Evolutionary conservation across 805 yeast species (phyloP), one percentile per base, ranked within the genome.

Genomic region (Yarrowia phangngaensis): DNA sequence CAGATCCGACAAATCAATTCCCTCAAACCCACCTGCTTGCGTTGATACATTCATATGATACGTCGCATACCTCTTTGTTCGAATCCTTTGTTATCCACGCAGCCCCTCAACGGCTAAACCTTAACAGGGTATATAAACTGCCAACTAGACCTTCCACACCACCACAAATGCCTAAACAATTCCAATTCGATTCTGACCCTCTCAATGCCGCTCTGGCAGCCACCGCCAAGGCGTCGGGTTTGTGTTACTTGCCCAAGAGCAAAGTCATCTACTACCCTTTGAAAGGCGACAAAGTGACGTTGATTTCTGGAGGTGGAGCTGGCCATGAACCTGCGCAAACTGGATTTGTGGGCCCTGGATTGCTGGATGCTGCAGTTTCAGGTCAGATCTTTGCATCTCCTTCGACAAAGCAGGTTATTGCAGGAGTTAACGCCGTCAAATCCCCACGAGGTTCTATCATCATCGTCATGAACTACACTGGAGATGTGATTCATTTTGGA

Each of bases 331-430:
- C 97, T 19, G 72, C 88, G 4, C 97, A 90, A 60, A 89, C 85
- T 7, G 97, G 95, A 0, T 89, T 79, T 63, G 88, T 89, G 16
- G 97, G 97, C 9, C 72, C 78, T 11, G 94, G 94, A 41, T 68
- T 83, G 56, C 65, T 89, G 30, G 86, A 84, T 56, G 94, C 81
- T 30, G 97, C 95, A 0, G 95, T 89, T 4, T 79, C 88, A 48
- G 97, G 97, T 27, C 78, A 82, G 48, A 74, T 86, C n/a, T 89
- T 89, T 69, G 96, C 97, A 0, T 86, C 95, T 11, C 97, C 97
- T 3, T 78, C 88, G n/a, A 86, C 95, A 1, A 84, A 80, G 59
- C 97, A 89, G 66, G 84, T 89, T 56, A 70, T 70, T 62, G 75
- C 84, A 8, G 87, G 83, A 1, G 66, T 88, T 47, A 77, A 78